Conservation (phyloP, 2,329 filamentous ascomycete genomes). For the Epicoccum sorghinum region DNA sequence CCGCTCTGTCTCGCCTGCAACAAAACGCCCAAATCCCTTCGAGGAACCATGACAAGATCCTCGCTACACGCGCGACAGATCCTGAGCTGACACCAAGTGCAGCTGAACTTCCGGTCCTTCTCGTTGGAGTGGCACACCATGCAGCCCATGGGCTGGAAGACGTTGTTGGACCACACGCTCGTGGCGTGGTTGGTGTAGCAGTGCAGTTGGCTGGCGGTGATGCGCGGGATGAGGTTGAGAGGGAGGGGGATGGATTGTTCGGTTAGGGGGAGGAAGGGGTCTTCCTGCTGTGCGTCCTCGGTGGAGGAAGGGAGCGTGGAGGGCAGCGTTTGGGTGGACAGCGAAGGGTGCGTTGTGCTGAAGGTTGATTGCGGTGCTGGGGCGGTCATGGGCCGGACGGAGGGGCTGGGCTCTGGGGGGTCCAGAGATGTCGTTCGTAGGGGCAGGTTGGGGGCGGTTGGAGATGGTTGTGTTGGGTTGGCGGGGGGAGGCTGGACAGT, state of each 20-base stretch:
- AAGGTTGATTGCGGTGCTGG: constrained; percentile 10
- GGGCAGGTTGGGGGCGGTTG: background rate
- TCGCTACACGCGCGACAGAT: constrained; percentile 41
- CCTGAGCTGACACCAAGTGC: constrained; percentile 46
- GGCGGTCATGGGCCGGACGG: constrained; percentile 11
- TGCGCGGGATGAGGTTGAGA: constrained; percentile 29
- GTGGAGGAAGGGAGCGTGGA: background rate
- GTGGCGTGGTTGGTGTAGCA: constrained; percentile 43
- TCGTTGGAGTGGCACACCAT: constrained; percentile 41
- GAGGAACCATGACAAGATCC: constrained; percentile 28
- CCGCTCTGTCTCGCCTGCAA: constrained; percentile 15
- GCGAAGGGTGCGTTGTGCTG: background rate
- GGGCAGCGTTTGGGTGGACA: background rate
- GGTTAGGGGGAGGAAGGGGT: constrained; percentile 33
- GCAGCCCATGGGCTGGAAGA: constrained; percentile 43
- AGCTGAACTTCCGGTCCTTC: constrained; percentile 39
- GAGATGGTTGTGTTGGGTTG: no score
- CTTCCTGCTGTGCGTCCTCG: background rate
- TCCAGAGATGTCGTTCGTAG: constrained; percentile 19
- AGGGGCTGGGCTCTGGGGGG: constrained; percentile 15
- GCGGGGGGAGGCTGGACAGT: background rate
- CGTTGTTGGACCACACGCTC: constrained; percentile 39
- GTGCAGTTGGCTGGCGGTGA: constrained; percentile 35
- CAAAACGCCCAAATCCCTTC: constrained; percentile 26
- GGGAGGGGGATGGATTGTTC: constrained; percentile 20